Base-by-base conservation (phyloP, 2,329 filamentous ascomycete genomes). In the Colletotrichum noveboracense region DNA sequence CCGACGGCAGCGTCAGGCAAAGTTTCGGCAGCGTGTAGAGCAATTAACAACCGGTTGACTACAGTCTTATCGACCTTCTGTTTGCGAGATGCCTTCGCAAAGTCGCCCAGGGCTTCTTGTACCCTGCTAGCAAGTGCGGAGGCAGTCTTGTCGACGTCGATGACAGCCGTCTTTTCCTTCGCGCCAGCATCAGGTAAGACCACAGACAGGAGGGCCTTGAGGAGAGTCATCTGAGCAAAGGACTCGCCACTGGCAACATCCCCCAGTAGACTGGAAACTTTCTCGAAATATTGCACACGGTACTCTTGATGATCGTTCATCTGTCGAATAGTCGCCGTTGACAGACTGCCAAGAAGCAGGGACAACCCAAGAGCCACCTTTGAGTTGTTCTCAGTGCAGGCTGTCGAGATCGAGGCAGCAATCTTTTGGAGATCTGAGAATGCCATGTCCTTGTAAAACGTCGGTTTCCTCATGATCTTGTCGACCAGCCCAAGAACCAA, bases 401-500 rank as follows among this genome's bases (percentile, higher is more conserved):
- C 56, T 4, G 67, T 26, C 13, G 77, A 82, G 73, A 85, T 77
- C 8, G 80, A 80, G 48, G 85, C 80, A 3, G 85, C 85, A 10
- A 84, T 76, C 7, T 81, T 80, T 4, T 83, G 79, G 7, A 86
- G 80, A 69, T 86, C 80, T 1, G 79, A 77, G 66, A 87, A 91
- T 2, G 75, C 79, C 82, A 90, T 86, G 1, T 80, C 83, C 77
- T 88, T 83, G 77, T 91, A 89, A 71, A 89, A 89, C 0, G 88
- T 90, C 1, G 89, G 85, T n/a, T 85, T 84, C 7, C 82, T 80
- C 86, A 90, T 89, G 28, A 91, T 80, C 78, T 89, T 91, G 4
- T 85, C 80, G 77, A 87, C 85, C 64, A 91, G 78, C 24, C 86
- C 84, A 8, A 91, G 81, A 7, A 88, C 78, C 12, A 83, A 74